Evolutionary conservation across 768 basidiomycete species (phyloP), one percentile per base, ranked within the genome.

Genomic region (Lanmaoa rubissima): DNA sequence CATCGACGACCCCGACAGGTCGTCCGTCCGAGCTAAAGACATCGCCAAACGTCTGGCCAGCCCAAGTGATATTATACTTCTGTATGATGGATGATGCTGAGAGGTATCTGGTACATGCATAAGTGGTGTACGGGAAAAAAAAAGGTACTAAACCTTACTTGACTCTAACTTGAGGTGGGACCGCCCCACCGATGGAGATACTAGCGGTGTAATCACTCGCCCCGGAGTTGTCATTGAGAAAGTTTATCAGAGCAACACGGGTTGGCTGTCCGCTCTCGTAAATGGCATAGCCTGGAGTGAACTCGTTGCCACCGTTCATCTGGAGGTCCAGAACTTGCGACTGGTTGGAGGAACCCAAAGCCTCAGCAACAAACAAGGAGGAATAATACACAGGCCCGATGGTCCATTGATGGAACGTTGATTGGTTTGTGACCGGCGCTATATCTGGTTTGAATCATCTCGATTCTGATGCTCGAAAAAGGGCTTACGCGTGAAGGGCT

Each of bases 371-470:
- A 59, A 86, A 78, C 26, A 94, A 72, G 1, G 85, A 78, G 1
- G 90, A 79, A 70, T 92, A 93, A 74, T 88, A 91, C 44, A 87
- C 72, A 0, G 87, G 80, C 4, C 88, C 88, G 39, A 88, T 77
- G 1, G 87, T 87, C 89, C 90, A 92, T 69, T 87, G 75, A 57
- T 79, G 79, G 69, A 76, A 82, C 0, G 74, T 60, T 0, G 83
- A 79, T 60, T 83, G 76, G 60, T 85, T 87, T n/a, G 71, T 75
- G 8, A 79, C 80, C 3, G 81, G 81, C 0, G 82, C 80, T 60
- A 65, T 72, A 62, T 73, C 41, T 13, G 42, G 14, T n/a, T 36
- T 36, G 8, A 40, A 41, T 46, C 24, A 38, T 31, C 12, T 26
- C 17, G 6, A 43, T 21, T 31, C 34, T 12, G 19, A 32, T 17